A percentile compares a stretch with the other conserved stretches of the same genome.
These are phyloP conservation scores for Eimeria tenella DNA, from an alignment of 169 alveolate species.

Conservation along the genomic window DNA sequence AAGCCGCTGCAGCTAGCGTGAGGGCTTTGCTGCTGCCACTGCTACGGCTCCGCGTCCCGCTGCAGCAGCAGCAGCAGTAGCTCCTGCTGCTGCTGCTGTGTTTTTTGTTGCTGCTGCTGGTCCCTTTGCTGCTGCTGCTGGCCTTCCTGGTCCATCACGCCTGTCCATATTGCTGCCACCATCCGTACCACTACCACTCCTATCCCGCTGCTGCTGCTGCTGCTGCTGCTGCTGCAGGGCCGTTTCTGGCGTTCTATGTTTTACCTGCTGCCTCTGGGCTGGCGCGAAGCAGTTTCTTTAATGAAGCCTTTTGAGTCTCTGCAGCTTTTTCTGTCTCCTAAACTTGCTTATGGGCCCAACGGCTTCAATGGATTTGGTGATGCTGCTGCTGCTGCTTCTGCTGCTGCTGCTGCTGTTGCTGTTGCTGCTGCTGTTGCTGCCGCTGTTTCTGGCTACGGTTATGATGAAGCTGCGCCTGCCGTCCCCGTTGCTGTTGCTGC, in stretches of 20 bases:
- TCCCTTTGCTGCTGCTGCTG: neutral
- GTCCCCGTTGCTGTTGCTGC: no score
- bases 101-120: neutral
- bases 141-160: neutral
- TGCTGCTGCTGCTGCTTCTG: no score
- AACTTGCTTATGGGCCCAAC: neutral
- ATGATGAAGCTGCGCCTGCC: no score
- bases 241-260: neutral
- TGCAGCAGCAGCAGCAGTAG: no score
- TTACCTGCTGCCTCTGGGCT: neutral
- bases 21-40: neutral
- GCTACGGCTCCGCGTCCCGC: no score
- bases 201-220: neutral
- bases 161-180: neutral
- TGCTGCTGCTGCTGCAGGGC: slow-evolving; percentile 3
- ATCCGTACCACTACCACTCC: neutral
- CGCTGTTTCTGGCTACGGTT: no score
- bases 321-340: neutral
- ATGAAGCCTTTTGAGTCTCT: neutral
- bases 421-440: no score
- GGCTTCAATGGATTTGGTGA: neutral
- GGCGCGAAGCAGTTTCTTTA: neutral
- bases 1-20: neutral
- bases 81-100: neutral
- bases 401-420: no score